Percentiles rank a stretch among this genome's conserved stretches.
These are phyloP conservation scores for Solanum infundibuliforme DNA, from an alignment of 257 asterid species.

Conservation along the genomic window DNA sequence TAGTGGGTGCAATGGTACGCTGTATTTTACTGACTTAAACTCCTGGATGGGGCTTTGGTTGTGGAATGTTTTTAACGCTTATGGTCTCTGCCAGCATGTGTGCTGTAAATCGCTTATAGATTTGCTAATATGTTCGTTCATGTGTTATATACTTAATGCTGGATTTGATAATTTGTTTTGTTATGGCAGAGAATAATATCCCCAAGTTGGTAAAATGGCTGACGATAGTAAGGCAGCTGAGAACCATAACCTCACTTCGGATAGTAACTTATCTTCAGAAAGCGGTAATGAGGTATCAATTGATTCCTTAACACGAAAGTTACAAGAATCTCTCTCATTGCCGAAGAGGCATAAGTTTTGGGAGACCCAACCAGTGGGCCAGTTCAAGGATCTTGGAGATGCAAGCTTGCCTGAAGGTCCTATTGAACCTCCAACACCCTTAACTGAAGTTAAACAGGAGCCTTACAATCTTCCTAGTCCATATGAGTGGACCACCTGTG, in stretches of 20 bases:
- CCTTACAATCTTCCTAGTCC: constrained; percentile 19
- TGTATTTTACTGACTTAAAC: neutral
- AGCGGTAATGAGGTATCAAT: constrained; percentile 10
- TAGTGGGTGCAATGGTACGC: neutral
- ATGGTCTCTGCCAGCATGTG: neutral
- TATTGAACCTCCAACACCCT: constrained; percentile 17
- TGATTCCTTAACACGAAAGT: constrained; percentile 9
- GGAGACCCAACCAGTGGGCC: constrained; percentile 29
- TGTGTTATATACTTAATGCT: neutral
- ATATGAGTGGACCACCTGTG: constrained; percentile 27
- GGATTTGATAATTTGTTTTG: neutral
- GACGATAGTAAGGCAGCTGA: constrained; percentile 2
- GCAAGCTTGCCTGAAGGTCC: constrained; percentile 21
- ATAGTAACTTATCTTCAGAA: constrained; percentile 5
- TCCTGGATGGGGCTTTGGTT: neutral
- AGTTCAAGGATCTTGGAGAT: constrained; percentile 22
- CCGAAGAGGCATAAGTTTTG: constrained; percentile 21
- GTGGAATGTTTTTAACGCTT: neutral
- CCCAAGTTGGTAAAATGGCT: constrained; percentile 3
- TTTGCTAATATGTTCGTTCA: neutral
- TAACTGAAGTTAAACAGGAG: constrained; percentile 20
- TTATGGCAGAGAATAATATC: neutral
- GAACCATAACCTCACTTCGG: neutral
- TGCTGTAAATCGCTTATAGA: neutral
- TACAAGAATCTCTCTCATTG: constrained; percentile 18